Percentiles rank a stretch among this genome's conserved stretches.
These are phyloP conservation scores for Aspergillus jensenii DNA, from an alignment of 2,329 filamentous ascomycete genomes.

Conservation along the genomic window DNA sequence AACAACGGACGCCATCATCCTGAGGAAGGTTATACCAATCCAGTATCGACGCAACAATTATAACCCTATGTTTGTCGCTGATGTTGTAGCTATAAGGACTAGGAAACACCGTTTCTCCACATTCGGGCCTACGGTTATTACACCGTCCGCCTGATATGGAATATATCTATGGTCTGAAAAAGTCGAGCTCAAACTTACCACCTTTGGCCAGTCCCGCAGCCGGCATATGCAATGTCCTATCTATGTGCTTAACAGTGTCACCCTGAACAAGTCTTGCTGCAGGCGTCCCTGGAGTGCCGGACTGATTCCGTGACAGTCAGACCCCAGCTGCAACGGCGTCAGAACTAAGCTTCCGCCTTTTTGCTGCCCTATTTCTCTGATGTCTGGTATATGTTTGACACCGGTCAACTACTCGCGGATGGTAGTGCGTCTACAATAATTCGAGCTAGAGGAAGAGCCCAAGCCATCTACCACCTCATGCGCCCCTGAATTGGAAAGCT, in stretches of 20 bases:
- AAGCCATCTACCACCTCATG: not conserved
- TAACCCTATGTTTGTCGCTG: not conserved
- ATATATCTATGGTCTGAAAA: not conserved
- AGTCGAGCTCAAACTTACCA: not conserved
- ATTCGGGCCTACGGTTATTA: not conserved
- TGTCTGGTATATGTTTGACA: not conserved
- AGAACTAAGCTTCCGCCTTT: not conserved
- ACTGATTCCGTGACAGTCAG: not conserved
- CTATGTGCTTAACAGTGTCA: not conserved
- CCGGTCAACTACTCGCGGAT: not conserved
- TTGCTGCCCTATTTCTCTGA: not conserved
- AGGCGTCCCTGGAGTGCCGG: not conserved
- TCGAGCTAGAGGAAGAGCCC: too few species aligned
- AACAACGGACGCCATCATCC: not conserved
- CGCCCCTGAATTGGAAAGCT: not conserved
- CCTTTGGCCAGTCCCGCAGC: not conserved
- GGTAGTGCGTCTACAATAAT: not conserved
- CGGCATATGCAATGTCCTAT: not conserved
- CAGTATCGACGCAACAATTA: not conserved
- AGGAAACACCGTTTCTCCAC: not conserved
- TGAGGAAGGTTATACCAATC: not conserved
- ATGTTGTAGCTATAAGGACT: not conserved
- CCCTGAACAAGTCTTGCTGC: not conserved
- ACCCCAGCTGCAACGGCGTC: not conserved
- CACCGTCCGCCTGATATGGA: not conserved